A percentile compares a stretch with the other conserved stretches of the same genome.
Conservation (phyloP, 495 filamentous ascomycete species). For the Hyaloscypha finlandica region DNA sequence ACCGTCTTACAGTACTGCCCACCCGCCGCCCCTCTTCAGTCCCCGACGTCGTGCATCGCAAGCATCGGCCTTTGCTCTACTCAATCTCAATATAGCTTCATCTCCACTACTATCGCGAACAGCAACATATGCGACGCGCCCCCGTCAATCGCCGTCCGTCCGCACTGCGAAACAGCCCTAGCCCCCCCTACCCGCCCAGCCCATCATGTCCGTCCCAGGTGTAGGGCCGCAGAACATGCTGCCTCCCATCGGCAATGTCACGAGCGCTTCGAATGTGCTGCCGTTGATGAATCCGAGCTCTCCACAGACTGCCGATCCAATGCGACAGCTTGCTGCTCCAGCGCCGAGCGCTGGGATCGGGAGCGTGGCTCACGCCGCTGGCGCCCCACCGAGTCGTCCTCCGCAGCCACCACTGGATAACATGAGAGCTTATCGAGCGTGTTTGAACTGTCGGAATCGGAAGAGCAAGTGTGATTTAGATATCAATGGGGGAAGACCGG, state of each 20-base stretch:
- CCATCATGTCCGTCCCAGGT: neutral
- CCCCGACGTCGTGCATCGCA: neutral
- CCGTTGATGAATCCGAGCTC: neutral
- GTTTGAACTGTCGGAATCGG: slow-evolving; percentile 61
- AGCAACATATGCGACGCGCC: neutral
- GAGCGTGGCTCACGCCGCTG: neutral
- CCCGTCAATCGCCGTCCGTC: slow-evolving; percentile 7
- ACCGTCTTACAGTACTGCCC: too few relatives aligned
- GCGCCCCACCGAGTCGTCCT: slow-evolving; percentile 8
- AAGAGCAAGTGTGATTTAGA: slow-evolving; percentile 68
- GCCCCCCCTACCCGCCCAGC: neutral
- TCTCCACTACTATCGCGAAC: neutral
- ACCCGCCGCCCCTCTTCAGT: neutral
- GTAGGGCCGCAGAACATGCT: slow-evolving; percentile 12
- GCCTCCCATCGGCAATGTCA: slow-evolving; percentile 13
- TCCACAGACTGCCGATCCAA: slow-evolving; percentile 5
- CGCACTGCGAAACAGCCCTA: neutral
- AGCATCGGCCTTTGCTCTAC: neutral
- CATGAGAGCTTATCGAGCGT: slow-evolving; percentile 63
- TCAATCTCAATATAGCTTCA: neutral
- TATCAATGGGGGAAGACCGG: slow-evolving; percentile 35
- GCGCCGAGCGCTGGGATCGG: neutral
- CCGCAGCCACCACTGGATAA: slow-evolving; percentile 26
- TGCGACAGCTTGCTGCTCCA: too few relatives aligned
- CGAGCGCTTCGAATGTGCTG: neutral